Evolutionary conservation across 2,329 filamentous ascomycete genomes (phyloP), one percentile per base, ranked within the genome.

Genomic region (Lasiodiplodia sp.): DNA sequence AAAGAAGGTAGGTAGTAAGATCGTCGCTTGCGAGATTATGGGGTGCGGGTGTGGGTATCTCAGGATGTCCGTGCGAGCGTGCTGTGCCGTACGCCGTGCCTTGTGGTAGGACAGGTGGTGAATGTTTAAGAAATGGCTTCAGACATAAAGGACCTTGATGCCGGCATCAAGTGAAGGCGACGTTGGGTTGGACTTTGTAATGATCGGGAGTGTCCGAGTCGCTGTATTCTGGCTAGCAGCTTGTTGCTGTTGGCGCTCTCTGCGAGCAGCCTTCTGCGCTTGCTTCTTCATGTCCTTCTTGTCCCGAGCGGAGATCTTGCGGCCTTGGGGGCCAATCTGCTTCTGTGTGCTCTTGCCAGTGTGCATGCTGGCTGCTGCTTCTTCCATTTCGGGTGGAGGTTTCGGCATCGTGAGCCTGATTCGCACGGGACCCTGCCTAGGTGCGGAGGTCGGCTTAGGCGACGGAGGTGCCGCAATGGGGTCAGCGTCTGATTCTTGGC

Each of bases 261-360:
- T 81, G 38, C 78, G 75, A 31, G 79, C 80, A 16, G 79, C 77
- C 66, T 82, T 82, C 68, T 82, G 80, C 7, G 79, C 79, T 64
- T 76, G 76, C 75, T 82, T 82, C 71, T 79, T 78, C 53, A 80
- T 77, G 66, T 78, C 77, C 68, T 79, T 79, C 38, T 74, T 75
- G 31, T 80, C 78, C 62, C 79, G 73, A 31, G 79, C 77, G n/a
- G 74, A 58, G 2, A 53, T 74, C n/a, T 68, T 64, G 34, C 58
- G 66, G 16, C 75, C 69, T 56, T 72, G 71, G 47, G 79, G 78
- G 25, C 78, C 79, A 28, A 70, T 71, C 69, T 80, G 78, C 55
- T 72, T 73, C 52, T 77, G 77, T 28, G 73, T 69, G 6, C 77
- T 77, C 70, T 70, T 70, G 62, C 68, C 49, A 40, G 51, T 14